A percentile compares a stretch with the other conserved stretches of the same genome.
Evolutionary conservation across 208 protist species (phyloP).

Genomic region (Leishmania tropica): DNA sequence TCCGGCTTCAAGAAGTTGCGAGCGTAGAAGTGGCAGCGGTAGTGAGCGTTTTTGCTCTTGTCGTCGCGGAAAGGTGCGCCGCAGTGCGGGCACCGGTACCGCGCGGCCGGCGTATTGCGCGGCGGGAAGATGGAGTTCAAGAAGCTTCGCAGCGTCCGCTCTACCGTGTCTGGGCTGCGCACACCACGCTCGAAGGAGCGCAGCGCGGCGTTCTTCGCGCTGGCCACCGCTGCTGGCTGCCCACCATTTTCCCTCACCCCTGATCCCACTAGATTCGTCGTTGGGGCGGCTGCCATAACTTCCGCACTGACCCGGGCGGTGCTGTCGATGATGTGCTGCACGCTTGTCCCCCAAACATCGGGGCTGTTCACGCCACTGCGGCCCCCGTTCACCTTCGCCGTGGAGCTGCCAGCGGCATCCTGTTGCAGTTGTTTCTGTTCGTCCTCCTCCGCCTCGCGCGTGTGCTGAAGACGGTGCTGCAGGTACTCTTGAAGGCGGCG

Average conservation of each 20-base stretch:
- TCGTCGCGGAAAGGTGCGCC: constrained; percentile 51
- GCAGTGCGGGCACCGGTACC: constrained; percentile 67
- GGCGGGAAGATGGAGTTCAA: constrained; percentile 66
- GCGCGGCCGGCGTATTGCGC: constrained; percentile 27
- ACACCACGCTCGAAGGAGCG: constrained; percentile 26
- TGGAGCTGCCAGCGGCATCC: neutral
- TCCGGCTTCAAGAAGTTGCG: constrained; percentile 58
- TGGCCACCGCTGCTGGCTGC: neutral
- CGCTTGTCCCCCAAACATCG: constrained; percentile 23
- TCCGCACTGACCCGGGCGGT: constrained; percentile 26
- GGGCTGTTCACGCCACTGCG: neutral
- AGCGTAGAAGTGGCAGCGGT: constrained; percentile 79
- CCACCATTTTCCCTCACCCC: neutral
- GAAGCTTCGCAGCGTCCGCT: constrained; percentile 59
- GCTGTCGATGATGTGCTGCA: constrained; percentile 36
- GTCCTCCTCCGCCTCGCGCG: constrained; percentile 33
- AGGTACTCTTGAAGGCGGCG: constrained; percentile 70
- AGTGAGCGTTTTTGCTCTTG: constrained; percentile 68
- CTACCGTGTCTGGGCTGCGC: constrained; percentile 41
- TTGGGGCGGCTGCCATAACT: constrained; percentile 6
- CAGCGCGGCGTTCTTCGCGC: constrained; percentile 17
- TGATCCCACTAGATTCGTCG: neutral
- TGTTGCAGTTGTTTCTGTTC: constrained; percentile 13
- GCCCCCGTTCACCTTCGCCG: neutral
- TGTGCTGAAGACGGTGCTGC: constrained; percentile 56